These are phyloP conservation scores for Teunomyces pallodes DNA, from an alignment of 805 yeast species.

Conservation along the genomic window DNA sequence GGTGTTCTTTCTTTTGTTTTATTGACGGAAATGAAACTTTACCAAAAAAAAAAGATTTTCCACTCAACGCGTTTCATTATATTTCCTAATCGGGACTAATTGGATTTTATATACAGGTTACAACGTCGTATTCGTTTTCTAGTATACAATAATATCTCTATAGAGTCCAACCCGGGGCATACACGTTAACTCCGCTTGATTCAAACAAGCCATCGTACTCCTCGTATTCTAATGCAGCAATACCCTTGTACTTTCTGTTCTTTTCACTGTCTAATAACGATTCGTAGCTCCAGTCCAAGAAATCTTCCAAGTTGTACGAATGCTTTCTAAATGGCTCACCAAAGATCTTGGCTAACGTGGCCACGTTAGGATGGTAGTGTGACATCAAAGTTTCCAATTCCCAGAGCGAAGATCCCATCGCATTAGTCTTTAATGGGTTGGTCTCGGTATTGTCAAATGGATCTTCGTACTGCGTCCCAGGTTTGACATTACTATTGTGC, in stretches of 20 bases:
- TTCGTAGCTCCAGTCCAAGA: slow-evolving; percentile 84
- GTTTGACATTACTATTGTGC: slow-evolving; percentile 46
- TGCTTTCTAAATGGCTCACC: slow-evolving; percentile 88
- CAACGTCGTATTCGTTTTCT: not conserved
- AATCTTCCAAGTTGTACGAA: slow-evolving; percentile 88
- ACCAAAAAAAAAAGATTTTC: not conserved
- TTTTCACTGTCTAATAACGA: slow-evolving; percentile 62
- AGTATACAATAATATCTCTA: slow-evolving; percentile 2
- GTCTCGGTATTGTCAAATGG: slow-evolving; percentile 61
- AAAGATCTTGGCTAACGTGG: slow-evolving; percentile 84
- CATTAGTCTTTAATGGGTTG: slow-evolving; percentile 78
- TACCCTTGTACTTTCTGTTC: slow-evolving; percentile 61
- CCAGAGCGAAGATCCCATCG: slow-evolving; percentile 88
- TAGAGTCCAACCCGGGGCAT: slow-evolving; percentile 27
- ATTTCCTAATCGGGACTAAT: slow-evolving; percentile 23
- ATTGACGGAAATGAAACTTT: not conserved
- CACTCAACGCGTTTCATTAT: slow-evolving; percentile 25
- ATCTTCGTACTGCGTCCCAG: slow-evolving; percentile 45
- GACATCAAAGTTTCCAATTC: slow-evolving; percentile 75
- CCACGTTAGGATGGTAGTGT: slow-evolving; percentile 95
- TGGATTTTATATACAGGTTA: not conserved
- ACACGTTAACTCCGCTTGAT: slow-evolving; percentile 14
- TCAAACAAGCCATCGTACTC: slow-evolving; percentile 40
- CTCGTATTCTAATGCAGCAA: slow-evolving; percentile 79
- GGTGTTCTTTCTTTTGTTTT: not conserved